Conservation (phyloP, 2,329 filamentous ascomycete species). For the Diaporthe sp. region DNA sequence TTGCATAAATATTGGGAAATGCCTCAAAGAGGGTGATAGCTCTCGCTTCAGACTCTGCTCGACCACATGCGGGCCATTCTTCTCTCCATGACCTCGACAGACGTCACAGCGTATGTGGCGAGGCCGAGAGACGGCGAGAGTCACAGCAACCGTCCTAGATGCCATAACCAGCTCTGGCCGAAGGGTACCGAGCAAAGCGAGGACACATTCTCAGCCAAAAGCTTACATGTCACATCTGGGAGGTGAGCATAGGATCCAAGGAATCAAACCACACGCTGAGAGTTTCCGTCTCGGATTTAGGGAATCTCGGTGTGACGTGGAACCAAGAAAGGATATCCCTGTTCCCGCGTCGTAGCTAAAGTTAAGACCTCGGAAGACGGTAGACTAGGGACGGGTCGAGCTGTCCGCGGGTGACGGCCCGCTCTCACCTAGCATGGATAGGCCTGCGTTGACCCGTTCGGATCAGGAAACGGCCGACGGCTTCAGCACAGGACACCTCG, state of each 20-base stretch:
- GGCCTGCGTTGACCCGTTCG: not conserved
- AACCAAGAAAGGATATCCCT: not conserved
- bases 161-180: not conserved
- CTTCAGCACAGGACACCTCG: not conserved
- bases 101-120: too few relatives aligned
- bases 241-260: not conserved
- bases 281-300: conserved; percentile 5
- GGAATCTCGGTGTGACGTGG: not conserved
- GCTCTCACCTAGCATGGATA: not conserved
- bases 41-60: not conserved
- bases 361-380: not conserved
- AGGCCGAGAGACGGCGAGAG: not conserved
- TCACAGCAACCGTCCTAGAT: not conserved
- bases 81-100: not conserved
- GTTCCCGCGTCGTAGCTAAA: not conserved
- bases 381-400: conserved; percentile 6
- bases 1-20: not conserved
- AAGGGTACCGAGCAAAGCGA: not conserved
- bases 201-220: not conserved
- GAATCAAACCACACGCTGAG: not conserved
- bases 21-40: not conserved
- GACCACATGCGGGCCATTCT: not conserved
- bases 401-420: conserved; percentile 1
- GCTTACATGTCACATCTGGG: not conserved
- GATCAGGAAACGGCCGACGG: not conserved